Conservation (phyloP, 2,329 filamentous ascomycete genomes). For the Nothophaeocryptopus gaeumannii region DNA sequence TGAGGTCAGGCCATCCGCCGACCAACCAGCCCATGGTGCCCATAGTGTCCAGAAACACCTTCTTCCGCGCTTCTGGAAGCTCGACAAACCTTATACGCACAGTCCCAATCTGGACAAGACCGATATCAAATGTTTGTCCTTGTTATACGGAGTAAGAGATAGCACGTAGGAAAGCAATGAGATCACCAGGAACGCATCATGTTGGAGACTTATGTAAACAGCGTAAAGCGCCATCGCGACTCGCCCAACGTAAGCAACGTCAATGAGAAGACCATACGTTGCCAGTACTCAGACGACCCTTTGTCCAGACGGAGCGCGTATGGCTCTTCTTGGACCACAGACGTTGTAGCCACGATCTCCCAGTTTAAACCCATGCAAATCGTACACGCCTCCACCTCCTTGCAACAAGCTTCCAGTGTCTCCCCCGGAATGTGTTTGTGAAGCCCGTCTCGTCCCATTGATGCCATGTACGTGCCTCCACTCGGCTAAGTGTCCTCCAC, state of each 20-base stretch:
- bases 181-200: conserved; percentile 4
- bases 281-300: conserved; percentile 1
- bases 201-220: conserved; percentile 4
- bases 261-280: background rate
- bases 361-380: conserved; percentile 12
- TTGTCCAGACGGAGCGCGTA: background rate
- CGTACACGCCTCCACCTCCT: conserved; percentile 9
- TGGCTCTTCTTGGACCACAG: background rate
- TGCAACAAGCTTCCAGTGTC: background rate
- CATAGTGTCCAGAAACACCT: too few species aligned
- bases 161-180: too few species aligned
- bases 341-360: background rate
- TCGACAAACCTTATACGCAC: too few species aligned
- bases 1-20: too few species aligned
- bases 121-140: too few species aligned
- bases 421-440: background rate
- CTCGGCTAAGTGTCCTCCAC: conserved; percentile 6
- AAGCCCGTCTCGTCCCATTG: conserved; percentile 7
- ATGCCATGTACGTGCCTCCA: conserved; percentile 13
- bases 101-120: too few species aligned
- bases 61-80: too few species aligned
- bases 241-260: conserved; percentile 4
- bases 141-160: too few species aligned
- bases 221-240: conserved; percentile 3
- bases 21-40: too few species aligned